Percentiles rank a stretch among this genome's conserved stretches.
Conservation (phyloP, 2,329 filamentous ascomycete genomes). For the Alternaria rosae region DNA sequence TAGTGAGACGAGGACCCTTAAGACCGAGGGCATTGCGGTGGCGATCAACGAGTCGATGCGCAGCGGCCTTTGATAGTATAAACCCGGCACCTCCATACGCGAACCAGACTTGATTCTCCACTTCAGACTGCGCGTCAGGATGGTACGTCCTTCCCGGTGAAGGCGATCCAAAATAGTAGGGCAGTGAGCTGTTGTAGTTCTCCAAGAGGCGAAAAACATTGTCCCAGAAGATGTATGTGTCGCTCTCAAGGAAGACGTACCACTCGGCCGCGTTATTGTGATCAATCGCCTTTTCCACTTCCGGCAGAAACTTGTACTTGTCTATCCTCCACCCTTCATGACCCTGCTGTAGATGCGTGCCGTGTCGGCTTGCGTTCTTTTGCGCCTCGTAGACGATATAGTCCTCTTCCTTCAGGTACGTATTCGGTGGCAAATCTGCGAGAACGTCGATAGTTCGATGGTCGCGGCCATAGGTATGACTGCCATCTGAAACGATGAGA, state of each 20-base stretch:
- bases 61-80: neutral
- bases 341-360: neutral
- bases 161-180: neutral
- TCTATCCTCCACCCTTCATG: neutral
- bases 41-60: neutral
- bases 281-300: neutral
- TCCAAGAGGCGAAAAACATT: neutral
- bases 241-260: neutral
- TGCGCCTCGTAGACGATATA: neutral
- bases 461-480: neutral
- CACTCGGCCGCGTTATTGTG: neutral
- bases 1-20: neutral
- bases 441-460: neutral
- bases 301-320: neutral
- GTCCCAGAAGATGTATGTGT: neutral
- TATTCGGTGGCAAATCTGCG: neutral
- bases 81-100: neutral
- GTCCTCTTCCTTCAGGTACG: neutral
- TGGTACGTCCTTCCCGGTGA: neutral
- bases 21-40: neutral
- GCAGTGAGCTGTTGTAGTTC: neutral
- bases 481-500: neutral
- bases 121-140: neutral
- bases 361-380: neutral
- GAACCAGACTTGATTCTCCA: neutral